phyloP scores from a whole-genome alignment of 257 asterid genomes.

The Datura wrightii region DNA sequence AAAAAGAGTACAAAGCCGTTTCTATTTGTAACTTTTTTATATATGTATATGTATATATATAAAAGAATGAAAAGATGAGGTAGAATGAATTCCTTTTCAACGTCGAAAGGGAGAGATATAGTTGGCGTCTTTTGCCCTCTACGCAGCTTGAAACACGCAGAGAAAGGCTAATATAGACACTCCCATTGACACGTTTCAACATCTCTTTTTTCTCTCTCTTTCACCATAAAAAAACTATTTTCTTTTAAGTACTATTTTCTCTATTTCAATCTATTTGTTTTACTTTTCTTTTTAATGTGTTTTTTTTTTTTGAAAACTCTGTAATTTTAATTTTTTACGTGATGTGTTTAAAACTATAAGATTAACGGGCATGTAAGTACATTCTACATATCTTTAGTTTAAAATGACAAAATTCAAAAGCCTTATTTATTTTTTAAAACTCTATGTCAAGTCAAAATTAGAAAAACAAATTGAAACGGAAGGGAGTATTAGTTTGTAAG shows the following conservation, averaged over 20 bases:
- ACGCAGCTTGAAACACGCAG: conserved; percentile 65
- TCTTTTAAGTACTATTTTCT: background rate
- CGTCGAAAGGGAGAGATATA: conserved; percentile 47
- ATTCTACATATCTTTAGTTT: no score
- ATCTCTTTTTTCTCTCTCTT: background rate
- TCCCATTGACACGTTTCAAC: conserved; percentile 50
- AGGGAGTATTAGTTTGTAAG: background rate
- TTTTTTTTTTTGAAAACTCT: background rate
- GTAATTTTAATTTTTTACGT: no score
- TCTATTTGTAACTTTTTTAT: conserved; percentile 33
- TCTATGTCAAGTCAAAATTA: background rate
- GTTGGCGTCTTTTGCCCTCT: conserved; percentile 61
- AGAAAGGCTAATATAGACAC: conserved; percentile 33
- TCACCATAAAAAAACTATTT: background rate
- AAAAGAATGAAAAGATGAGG: conserved; percentile 42
- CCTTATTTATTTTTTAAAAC: background rate
- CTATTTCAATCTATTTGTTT: background rate
- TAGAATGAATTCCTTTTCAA: conserved; percentile 43
- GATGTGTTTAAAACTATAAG: no score
- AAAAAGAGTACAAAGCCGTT: conserved; percentile 38
- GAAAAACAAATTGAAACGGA: no score
- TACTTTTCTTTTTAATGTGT: background rate
- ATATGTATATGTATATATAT: no score
- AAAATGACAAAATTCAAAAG: background rate
- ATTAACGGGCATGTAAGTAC: no score